phyloP scores from a whole-genome alignment of 331 rosid genomes.

The Cucumis variabilis region DNA sequence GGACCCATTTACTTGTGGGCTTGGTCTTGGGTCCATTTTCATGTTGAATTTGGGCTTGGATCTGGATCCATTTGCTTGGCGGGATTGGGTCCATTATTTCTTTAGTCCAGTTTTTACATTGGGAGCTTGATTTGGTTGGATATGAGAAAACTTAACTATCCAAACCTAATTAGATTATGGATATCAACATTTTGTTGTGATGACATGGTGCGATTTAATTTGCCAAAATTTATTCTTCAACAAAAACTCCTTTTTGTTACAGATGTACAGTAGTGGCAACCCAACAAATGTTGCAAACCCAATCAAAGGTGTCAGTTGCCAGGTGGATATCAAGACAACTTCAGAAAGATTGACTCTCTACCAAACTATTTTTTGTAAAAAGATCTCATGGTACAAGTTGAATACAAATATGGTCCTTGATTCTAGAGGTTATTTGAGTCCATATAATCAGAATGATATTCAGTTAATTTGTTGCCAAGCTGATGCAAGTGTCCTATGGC shows the following conservation, averaged over 20 bases:
- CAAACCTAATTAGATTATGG: no score
- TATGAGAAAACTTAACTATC: no score
- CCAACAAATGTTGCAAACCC: constrained; percentile 98
- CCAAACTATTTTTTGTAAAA: constrained; percentile 90
- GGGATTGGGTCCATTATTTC: no score
- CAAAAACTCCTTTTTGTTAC: constrained; percentile 38
- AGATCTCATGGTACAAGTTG: constrained; percentile 63
- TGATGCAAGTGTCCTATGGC: constrained; percentile 94
- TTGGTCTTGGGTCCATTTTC: no score
- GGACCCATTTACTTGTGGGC: no score
- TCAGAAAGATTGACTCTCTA: constrained; percentile 88
- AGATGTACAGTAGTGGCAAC: constrained; percentile 99
- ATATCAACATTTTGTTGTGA: no score
- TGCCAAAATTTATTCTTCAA: no score
- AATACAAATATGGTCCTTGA: constrained; percentile 57
- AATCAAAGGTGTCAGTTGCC: constrained; percentile 90
- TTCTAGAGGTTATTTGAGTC: constrained; percentile 62
- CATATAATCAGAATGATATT: constrained; percentile 82
- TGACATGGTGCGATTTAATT: no score
- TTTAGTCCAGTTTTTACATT: no score
- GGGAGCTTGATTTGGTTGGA: no score
- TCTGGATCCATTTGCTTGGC: no score
- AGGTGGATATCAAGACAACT: constrained; percentile 77
- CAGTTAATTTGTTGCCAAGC: constrained; percentile 98
- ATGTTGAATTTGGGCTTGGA: no score